These are phyloP conservation scores for Pythium myriotylum DNA, from an alignment of 352 stramenopile genomes.

Conservation along the genomic window DNA sequence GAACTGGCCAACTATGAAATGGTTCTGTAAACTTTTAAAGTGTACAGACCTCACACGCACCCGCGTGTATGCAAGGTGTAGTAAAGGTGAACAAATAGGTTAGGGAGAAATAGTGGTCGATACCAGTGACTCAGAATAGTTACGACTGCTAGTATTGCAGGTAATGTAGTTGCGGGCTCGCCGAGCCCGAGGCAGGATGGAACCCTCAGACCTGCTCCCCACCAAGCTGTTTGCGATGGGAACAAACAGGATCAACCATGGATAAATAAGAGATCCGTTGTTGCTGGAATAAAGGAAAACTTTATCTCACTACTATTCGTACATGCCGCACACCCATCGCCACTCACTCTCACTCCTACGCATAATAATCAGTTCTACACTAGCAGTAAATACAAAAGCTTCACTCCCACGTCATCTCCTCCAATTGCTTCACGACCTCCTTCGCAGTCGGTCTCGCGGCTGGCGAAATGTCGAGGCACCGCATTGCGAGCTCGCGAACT, in stretches of 20 bases:
- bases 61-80: neutral
- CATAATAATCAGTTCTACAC: neutral
- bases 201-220: no score
- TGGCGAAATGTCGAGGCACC: conserved; percentile 20
- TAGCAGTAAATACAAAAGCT: conserved; percentile 1
- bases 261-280: conserved; percentile 2
- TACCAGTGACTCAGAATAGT: neutral
- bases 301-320: conserved; percentile 3
- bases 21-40: conserved; percentile 11
- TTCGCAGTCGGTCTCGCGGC: conserved; percentile 11
- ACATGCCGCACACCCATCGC: conserved; percentile 1
- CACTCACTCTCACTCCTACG: neutral
- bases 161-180: neutral
- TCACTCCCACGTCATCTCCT: conserved; percentile 23
- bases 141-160: neutral
- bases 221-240: neutral
- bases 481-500: conserved; percentile 9
- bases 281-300: conserved; percentile 8
- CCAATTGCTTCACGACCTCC: conserved; percentile 23
- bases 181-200: no score
- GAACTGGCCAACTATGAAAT: conserved; percentile 23
- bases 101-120: neutral
- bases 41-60: no score
- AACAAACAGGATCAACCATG: neutral
- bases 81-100: neutral